Evolutionary conservation across 2,329 filamentous ascomycete genomes (phyloP).

Genomic region (Sclerotinia borealis): DNA sequence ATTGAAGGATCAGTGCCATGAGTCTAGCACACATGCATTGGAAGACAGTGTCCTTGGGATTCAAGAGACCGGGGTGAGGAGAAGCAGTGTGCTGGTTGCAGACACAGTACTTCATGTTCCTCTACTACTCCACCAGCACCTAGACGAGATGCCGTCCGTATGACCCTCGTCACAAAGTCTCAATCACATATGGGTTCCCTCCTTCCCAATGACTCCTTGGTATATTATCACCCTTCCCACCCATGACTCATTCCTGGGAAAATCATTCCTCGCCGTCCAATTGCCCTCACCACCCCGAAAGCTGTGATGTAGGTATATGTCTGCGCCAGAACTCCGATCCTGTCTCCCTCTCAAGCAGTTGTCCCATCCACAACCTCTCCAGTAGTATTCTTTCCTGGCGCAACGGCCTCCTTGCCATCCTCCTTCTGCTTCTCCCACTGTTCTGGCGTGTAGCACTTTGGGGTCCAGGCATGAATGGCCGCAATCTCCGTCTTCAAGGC

Average conservation of each 20-base stretch:
- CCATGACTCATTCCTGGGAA: not conserved
- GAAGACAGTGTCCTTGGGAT: not conserved
- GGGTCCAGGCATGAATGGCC: conserved; percentile 71
- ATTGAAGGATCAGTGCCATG: not conserved
- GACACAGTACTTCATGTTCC: not conserved
- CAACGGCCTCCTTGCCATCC: conserved; percentile 23
- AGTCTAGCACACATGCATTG: not conserved
- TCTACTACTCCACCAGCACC: not conserved
- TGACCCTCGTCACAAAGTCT: not conserved
- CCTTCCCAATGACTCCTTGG: not conserved
- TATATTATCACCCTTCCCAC: not conserved
- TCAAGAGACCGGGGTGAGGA: not conserved
- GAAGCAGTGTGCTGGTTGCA: not conserved
- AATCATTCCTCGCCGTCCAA: not conserved
- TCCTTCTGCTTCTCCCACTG: conserved; percentile 63
- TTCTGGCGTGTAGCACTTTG: conserved; percentile 67
- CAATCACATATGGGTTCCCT: not conserved
- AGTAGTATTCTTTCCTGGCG: conserved; percentile 30
- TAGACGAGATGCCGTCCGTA: not conserved
- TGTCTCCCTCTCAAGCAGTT: conserved; percentile 22
- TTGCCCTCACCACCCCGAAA: not conserved
- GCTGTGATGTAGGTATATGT: not conserved
- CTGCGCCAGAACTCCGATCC: not conserved
- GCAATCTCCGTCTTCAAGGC: conserved; percentile 65
- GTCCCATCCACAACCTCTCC: conserved; percentile 31